Evolutionary conservation across 2,329 filamentous ascomycete species (phyloP), one percentile per base, ranked within the genome.

Genomic region (Neocucurbitaria cava): DNA sequence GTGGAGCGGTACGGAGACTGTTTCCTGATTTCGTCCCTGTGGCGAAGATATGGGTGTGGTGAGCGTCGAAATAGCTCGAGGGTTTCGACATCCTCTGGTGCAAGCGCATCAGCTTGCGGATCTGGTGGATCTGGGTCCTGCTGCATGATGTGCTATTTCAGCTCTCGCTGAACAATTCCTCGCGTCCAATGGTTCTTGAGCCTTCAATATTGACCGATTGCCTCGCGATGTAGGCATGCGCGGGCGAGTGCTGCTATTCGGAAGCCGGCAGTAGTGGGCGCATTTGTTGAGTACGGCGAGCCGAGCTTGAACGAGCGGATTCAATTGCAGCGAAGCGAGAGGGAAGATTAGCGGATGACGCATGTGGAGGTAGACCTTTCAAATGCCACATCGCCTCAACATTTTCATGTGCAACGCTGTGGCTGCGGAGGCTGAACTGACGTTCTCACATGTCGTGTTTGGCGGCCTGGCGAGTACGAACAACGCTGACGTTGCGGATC

Each of bases 41-140:
- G 72, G 33, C 70, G 73, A 36, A 72, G 68, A 54, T 77, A 77
- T 13, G 74, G 74, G 46, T 77, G 73, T 21, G 74, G 74, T 8
- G 73, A 75, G 46, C 74, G 73, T 36, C 72, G 71, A 50, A 75
- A 73, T 26, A 74, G 61, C 52, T 73, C 67, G 50, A 75, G 66
- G 15, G 66, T 42, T 60, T 73, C 68, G 13, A 69, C 54, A 35
- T 73, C 71, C 23, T 59, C 54, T 13, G 54, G 13, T 31, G 63
- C 44, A 31, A 51, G 64, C 49, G 56, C 56, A 49, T 69, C 64
- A 21, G 62, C 53, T 45, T 61, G 62, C 49, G 54, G 26, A 30
- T 65, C 62, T 46, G 53, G 52, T 18, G 54, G 57, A 47, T 61
- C 56, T 28, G 43, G 28, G 20, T 56, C 49, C 47, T 55, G 49